phyloP scores from a whole-genome alignment of 225 moss, liverwort and hornwort genomes.

The Bryoerythrophyllum caledonicum region DNA sequence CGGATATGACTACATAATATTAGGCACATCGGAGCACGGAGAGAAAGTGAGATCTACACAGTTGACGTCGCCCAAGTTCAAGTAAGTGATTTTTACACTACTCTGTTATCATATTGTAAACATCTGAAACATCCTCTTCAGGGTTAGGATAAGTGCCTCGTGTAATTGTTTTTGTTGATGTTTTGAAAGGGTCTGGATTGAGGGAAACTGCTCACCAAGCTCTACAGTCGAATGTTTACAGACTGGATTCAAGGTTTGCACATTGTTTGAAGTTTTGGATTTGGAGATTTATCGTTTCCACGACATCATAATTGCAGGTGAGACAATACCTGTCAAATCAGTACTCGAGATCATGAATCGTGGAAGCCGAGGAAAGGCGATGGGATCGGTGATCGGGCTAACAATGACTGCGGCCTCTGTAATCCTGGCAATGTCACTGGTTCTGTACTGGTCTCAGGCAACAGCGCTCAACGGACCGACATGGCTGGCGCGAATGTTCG shows the following conservation, averaged over 20 bases:
- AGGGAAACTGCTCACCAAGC: too few relatives aligned
- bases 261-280: background rate
- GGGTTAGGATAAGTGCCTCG: too few relatives aligned
- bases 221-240: too few relatives aligned
- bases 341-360: constrained; percentile 14
- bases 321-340: background rate
- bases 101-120: too few relatives aligned
- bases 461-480: background rate
- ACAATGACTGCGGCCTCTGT: constrained; percentile 22
- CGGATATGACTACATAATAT: constrained; percentile 82
- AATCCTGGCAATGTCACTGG: constrained; percentile 22
- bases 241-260: background rate
- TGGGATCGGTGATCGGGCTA: background rate
- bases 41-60: too few relatives aligned
- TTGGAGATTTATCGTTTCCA: background rate
- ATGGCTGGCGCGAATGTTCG: constrained; percentile 21
- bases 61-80: too few relatives aligned
- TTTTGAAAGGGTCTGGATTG: too few relatives aligned
- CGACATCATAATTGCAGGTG: background rate
- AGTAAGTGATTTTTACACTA: too few relatives aligned
- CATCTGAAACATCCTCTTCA: too few relatives aligned
- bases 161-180: too few relatives aligned
- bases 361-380: constrained; percentile 3
- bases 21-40: constrained; percentile 43
- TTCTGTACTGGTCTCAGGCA: constrained; percentile 25